A percentile compares a stretch with the other conserved stretches of the same genome.
phyloP scores from a whole-genome alignment of 805 yeast species.

The Kazachstania africana region DNA sequence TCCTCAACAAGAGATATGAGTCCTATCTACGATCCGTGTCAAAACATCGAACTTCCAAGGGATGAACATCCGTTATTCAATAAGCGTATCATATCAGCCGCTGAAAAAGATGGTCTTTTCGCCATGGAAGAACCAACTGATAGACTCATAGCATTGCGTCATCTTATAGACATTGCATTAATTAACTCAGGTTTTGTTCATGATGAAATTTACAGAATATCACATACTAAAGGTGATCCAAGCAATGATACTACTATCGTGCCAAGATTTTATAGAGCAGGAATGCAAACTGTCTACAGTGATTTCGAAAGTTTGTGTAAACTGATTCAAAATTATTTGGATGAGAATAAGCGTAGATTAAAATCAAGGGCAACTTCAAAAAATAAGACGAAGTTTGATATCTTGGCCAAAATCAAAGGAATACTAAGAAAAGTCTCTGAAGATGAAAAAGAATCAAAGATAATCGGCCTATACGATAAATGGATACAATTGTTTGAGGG shows the following conservation, averaged over 20 bases:
- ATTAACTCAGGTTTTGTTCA: slow-evolving; percentile 13
- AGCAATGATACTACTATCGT: slow-evolving; percentile 16
- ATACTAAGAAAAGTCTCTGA: slow-evolving; percentile 3
- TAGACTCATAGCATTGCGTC: slow-evolving; percentile 9
- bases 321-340: slow-evolving; percentile 12
- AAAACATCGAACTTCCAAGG: too few relatives aligned
- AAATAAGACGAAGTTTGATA: slow-evolving; percentile 6
- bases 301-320: slow-evolving; percentile 12
- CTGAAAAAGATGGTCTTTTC: slow-evolving; percentile 5
- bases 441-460: slow-evolving; percentile 5
- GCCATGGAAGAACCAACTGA: slow-evolving; percentile 8
- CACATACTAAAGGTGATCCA: slow-evolving; percentile 17
- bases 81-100: slow-evolving; percentile 8
- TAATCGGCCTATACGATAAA: slow-evolving; percentile 6
- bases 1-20: too few relatives aligned
- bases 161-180: slow-evolving; percentile 14
- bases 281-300: slow-evolving; percentile 8
- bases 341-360: slow-evolving; percentile 11
- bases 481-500: slow-evolving; percentile 15
- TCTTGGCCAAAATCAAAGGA: slow-evolving; percentile 7
- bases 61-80: slow-evolving; percentile 12
- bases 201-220: slow-evolving; percentile 12
- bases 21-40: too few relatives aligned
- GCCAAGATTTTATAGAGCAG: slow-evolving; percentile 14
- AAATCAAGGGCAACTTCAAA: slow-evolving; percentile 11